Base-by-base conservation (phyloP, 345 rosid species). In the Cardamine occulta region DNA sequence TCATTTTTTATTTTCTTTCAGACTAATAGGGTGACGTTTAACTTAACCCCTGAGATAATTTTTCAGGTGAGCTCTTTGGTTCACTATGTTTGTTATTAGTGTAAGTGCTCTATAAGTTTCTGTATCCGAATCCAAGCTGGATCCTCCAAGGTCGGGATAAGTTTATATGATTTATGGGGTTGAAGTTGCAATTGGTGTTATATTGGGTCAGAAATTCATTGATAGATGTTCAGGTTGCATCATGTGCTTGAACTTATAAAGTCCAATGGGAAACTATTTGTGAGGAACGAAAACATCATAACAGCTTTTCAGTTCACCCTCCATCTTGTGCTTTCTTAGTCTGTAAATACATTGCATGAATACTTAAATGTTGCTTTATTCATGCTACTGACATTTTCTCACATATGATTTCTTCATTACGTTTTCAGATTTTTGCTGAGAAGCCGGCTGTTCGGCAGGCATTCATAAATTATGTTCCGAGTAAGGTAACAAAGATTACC, bases 381-480 rank as follows among this genome's bases (percentile, higher is more conserved):
- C 40, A 26, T 40, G 18, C 59, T 61, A 7, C 37, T 34, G 40
- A 31, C 19, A 31, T 62, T 19, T 23, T 4, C 52, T 28, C 40
- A 62, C 64, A 44, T 44, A 15, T 63, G 28, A 13, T 76, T n/a
- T 63, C 34, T 77, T 45, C 51, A 35, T 47, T 71, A 37, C 32
- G 37, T 47, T 63, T 57, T 55, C 85, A 95, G 99, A 92, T 90
- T 79, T 95, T 95, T 88, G 90, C 97, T 66, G 96, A 90, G 90
- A 95, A 90, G 76, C 99, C 99, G 42, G 93, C 97, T 64, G 97
- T 90, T 72, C 97, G 88, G 73, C 88, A 73, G 73, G 98, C 97
- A 71, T 95, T 88, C 80, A 70, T 95, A 74, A 87, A 70, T 66
- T 81, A 84, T 72, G 98, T 95, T 82, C 99, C 99, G 8, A 84